phyloP scores from a whole-genome alignment of 2,329 filamentous ascomycete genomes.

The Cadophora luteo-olivacea region DNA sequence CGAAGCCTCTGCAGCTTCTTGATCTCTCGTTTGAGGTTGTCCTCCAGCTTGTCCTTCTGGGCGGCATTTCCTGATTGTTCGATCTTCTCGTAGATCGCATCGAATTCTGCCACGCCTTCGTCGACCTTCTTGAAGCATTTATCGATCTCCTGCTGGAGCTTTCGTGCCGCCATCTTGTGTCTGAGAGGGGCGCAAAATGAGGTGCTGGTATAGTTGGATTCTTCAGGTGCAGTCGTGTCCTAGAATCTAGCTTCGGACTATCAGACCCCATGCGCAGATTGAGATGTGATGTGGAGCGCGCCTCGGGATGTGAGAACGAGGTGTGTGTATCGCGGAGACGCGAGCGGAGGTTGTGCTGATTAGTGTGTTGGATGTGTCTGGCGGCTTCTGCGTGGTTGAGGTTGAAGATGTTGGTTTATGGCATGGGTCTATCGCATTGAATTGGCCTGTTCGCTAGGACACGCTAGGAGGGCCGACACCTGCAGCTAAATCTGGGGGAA shows the following conservation, averaged over 20 bases:
- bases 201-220: conserved; percentile 29
- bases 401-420: conserved; percentile 15
- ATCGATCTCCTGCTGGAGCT: conserved; percentile 97
- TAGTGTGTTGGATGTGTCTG: not conserved
- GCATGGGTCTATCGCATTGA: conserved; percentile 6
- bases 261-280: conserved; percentile 39
- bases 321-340: not conserved
- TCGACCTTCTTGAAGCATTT: conserved; percentile 99
- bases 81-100: conserved; percentile 97
- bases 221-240: conserved; percentile 38
- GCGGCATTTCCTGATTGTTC: conserved; percentile 89
- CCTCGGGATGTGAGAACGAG: conserved; percentile 10
- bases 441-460: conserved; percentile 9
- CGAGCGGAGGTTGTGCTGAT: not conserved
- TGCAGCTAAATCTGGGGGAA: conserved; percentile 28
- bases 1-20: conserved; percentile 98
- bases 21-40: conserved; percentile 98
- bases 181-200: conserved; percentile 30
- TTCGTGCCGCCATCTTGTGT: conserved; percentile 85
- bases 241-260: conserved; percentile 38
- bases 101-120: conserved; percentile 91
- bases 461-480: conserved; percentile 2
- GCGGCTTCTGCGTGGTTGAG: conserved; percentile 7
- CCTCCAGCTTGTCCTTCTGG: conserved; percentile 98
- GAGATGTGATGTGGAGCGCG: conserved; percentile 28